These are phyloP conservation scores for Anisodus acutangulus DNA, from an alignment of 257 asterid species.

Conservation along the genomic window DNA sequence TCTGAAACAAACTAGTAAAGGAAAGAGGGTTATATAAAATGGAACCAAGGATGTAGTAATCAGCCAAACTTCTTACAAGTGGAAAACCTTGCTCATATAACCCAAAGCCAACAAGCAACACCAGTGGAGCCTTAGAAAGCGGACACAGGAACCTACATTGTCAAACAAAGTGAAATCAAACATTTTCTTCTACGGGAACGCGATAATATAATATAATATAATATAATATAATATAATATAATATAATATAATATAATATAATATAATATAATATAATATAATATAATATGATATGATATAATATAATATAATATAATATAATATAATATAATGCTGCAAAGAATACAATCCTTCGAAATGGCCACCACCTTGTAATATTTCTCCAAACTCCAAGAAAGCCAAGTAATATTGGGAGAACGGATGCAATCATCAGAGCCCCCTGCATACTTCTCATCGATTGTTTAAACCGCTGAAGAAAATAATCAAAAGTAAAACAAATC, in stretches of 20 bases:
- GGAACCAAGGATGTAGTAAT: neutral
- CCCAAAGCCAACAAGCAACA: slow-evolving; percentile 87
- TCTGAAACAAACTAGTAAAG: neutral
- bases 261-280: too few relatives aligned
- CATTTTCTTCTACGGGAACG: neutral
- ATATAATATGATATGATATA: too few relatives aligned
- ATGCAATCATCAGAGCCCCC: slow-evolving; percentile 87
- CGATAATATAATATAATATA: too few relatives aligned
- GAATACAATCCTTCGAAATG: too few relatives aligned
- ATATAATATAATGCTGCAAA: neutral
- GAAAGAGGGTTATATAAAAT: neutral
- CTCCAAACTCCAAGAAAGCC: slow-evolving; percentile 95
- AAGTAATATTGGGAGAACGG: slow-evolving; percentile 68
- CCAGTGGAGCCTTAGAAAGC: slow-evolving; percentile 84
- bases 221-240: too few relatives aligned
- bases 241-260: too few relatives aligned
- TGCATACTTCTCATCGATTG: slow-evolving; percentile 80
- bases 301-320: too few relatives aligned
- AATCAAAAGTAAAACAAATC: neutral
- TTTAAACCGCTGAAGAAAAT: slow-evolving; percentile 65
- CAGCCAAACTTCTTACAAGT: slow-evolving; percentile 52
- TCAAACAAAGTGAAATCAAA: slow-evolving; percentile 27
- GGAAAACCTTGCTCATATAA: slow-evolving; percentile 88
- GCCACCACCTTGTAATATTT: slow-evolving; percentile 66
- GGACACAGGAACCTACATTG: slow-evolving; percentile 74